phyloP scores from a whole-genome alignment of 2,329 filamentous ascomycete species.

The Pseudogymnoascus sp. region DNA sequence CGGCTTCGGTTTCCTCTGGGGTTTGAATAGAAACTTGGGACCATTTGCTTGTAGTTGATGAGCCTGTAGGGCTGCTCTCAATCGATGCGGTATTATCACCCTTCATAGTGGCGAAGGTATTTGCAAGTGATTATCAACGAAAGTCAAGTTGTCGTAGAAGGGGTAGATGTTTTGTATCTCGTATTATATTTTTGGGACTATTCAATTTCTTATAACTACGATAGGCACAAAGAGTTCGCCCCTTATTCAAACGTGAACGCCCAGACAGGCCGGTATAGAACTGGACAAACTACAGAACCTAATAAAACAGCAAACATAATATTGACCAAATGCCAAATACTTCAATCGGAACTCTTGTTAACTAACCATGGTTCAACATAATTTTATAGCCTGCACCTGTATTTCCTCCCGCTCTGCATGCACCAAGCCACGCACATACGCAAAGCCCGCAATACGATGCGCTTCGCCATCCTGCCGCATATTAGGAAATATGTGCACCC shows the following conservation, averaged over 20 bases:
- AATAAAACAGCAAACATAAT: background rate
- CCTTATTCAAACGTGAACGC: background rate
- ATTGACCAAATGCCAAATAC: background rate
- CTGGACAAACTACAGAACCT: background rate
- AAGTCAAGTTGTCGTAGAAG: background rate
- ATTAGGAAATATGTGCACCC: background rate
- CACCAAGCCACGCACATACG: background rate
- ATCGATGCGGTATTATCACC: background rate
- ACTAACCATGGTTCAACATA: background rate
- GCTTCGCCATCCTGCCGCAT: background rate
- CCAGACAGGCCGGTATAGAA: too few relatives aligned
- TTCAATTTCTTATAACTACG: background rate
- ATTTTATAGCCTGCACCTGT: background rate
- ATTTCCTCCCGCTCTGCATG: background rate
- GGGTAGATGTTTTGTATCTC: background rate
- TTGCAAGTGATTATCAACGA: background rate
- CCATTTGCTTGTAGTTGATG: background rate
- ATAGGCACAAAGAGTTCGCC: background rate
- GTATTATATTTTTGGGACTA: background rate
- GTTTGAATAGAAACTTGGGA: background rate
- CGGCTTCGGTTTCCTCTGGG: background rate
- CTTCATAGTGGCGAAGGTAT: background rate
- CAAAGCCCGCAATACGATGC: background rate
- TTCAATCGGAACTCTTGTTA: background rate
- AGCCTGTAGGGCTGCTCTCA: background rate